Evolutionary conservation across 2,329 filamentous ascomycete species (phyloP).

Genomic region (Didymella pomorum): DNA sequence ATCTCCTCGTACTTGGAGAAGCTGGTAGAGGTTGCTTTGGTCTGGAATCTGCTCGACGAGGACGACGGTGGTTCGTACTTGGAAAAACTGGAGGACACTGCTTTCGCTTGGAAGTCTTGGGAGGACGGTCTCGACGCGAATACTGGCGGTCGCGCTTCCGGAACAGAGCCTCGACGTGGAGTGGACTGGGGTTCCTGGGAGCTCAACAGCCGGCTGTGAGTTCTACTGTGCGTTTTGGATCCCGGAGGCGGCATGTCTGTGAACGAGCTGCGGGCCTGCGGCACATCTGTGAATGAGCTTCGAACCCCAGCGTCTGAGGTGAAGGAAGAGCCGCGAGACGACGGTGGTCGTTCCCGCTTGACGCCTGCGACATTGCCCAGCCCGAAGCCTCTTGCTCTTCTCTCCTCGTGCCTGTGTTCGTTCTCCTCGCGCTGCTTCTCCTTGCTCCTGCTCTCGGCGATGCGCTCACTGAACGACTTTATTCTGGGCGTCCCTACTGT

Average conservation of each 20-base stretch:
- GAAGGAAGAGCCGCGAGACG: conserved; percentile 37
- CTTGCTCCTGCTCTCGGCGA: conserved; percentile 70
- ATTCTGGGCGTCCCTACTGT: conserved; percentile 35
- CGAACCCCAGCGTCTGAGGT: conserved; percentile 25
- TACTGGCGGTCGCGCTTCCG: conserved; percentile 22
- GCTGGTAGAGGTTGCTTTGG: conserved; percentile 28
- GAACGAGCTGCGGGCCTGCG: conserved; percentile 21
- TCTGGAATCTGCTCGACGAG: conserved; percentile 31
- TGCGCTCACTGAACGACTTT: conserved; percentile 83
- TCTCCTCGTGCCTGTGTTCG: conserved; percentile 53
- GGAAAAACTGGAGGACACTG: conserved; percentile 29
- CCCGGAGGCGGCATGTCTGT: conserved; percentile 30
- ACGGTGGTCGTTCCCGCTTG: conserved; percentile 34
- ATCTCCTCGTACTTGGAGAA: conserved; percentile 42
- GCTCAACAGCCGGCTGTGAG: conserved; percentile 30
- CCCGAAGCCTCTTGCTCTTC: conserved; percentile 53
- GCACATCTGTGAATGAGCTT: conserved; percentile 27
- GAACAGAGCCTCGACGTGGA: conserved; percentile 32
- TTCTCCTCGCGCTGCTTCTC: conserved; percentile 56
- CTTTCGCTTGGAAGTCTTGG: conserved; percentile 26
- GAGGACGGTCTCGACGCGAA: conserved; percentile 37
- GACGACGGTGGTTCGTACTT: conserved; percentile 40
- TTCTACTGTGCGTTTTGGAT: conserved; percentile 21
- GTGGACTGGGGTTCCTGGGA: conserved; percentile 27
- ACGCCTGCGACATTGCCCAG: conserved; percentile 40